These are phyloP conservation scores for Pseudozyma thailandica DNA, from an alignment of 1,284 basidiomycete species.

Conservation along the genomic window DNA sequence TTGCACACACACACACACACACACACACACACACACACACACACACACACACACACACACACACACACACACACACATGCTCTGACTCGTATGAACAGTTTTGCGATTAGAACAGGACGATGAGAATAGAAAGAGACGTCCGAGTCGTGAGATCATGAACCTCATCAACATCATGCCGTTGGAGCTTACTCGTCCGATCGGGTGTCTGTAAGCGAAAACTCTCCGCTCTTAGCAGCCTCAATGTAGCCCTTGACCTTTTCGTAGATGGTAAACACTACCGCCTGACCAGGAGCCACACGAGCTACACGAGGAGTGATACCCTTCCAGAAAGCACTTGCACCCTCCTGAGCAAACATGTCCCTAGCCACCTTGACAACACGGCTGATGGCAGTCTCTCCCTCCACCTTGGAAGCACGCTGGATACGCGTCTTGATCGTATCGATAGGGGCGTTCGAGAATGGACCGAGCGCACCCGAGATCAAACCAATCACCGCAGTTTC, in stretches of 20 bases:
- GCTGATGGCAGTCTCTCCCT: constrained; percentile 79
- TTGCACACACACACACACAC: no score
- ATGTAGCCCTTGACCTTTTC: constrained; percentile 66
- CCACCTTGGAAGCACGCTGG: constrained; percentile 83
- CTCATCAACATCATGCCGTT: no score
- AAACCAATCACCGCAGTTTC: constrained; percentile 89
- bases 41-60: no score
- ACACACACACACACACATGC: no score
- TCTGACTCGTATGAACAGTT: no score
- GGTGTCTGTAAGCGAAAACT: constrained; percentile 57
- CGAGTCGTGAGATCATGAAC: no score
- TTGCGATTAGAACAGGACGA: no score
- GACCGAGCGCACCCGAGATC: constrained; percentile 96
- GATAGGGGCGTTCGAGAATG: constrained; percentile 93
- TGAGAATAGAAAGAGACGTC: no score
- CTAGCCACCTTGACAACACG: constrained; percentile 81
- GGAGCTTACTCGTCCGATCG: constrained; percentile 59
- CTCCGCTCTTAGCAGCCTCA: constrained; percentile 61
- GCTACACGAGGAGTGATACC: constrained; percentile 95
- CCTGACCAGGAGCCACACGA: constrained; percentile 84
- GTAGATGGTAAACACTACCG: constrained; percentile 72
- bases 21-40: no score
- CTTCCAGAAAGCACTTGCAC: constrained; percentile 81
- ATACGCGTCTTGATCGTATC: constrained; percentile 91
- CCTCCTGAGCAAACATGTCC: constrained; percentile 95